Evolutionary conservation across 371 early-diverging fungal species (phyloP), one percentile per base, ranked within the genome.

Genomic region (Apophysomyces elegans): DNA sequence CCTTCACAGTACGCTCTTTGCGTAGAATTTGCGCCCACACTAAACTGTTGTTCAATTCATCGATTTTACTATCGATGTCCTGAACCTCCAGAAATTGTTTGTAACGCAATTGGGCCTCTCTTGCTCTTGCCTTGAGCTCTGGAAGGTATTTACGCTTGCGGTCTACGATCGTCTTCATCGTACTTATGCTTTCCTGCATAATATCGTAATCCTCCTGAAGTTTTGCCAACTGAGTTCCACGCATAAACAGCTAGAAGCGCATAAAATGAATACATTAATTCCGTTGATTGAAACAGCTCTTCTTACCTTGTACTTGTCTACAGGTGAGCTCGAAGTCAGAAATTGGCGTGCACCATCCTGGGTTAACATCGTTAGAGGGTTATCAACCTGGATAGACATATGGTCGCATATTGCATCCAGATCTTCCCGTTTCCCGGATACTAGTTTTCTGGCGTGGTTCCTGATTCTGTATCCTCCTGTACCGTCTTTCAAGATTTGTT

Each of bases 331-430:
- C 44, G 91, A 88, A 37, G 88, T 88, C n/a, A 99, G 78, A 64
- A 98, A 98, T 76, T 90, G 89, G 43, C 94, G 86, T 6, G 99
- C 97, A 7, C 91, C 88, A 58, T 98, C 99, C 66, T 99, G 99
- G 1, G 91, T 91, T 13, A 99, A 86, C 32, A 97, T 87, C 57
- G 91, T 92, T 72, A 99, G 77, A 6, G 99, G 98, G 64, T 98
- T 98, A 71, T 94, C 95, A 37, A 95, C 88, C 69, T 93, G 89
- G 56, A 98, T 93, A 11, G 85, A 86, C 87, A 96, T 88, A 70
- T 95, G 92, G 72, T 98, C 97, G 44, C 86, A 85, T 26, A 97
- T 93, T 0, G 90, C 86, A 4, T 79, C 75, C 7, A 98, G 79
- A 4, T 97, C 97, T 56, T 93, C 93, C 43, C 90, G 88, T 70